A percentile compares a stretch with the other conserved stretches of the same genome.
phyloP scores from a whole-genome alignment of 306 rosid genomes.

The peach (Prunus persica) region Prunus_persica_NCBIv2 NC_034015.1:19962501-19963000 shows the following conservation, averaged over 20 bases:
- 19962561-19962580: background rate
- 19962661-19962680: conserved; percentile 65
- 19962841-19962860: conserved; percentile 51
- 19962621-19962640: conserved; percentile 50
- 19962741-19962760: conserved; percentile 4
- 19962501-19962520: background rate
- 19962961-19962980: background rate
- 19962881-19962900: conserved; percentile 71
- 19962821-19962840: conserved; percentile 63
- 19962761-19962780: background rate
- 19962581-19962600: background rate
- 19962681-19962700: conserved; percentile 83
- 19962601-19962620: background rate
- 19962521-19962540: background rate
- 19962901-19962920: conserved; percentile 34
- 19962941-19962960: background rate
- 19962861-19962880: conserved; percentile 81
- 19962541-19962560: background rate
- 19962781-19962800: conserved; percentile 17
- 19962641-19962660: conserved; percentile 43
- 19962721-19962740: background rate
- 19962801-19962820: conserved; percentile 53
- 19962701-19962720: conserved; percentile 9
- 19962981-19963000: background rate
- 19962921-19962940: background rate